Percentiles rank a stretch among this genome's conserved stretches.
These are phyloP conservation scores for Pseudoperonospora humuli DNA, from an alignment of 352 stramenopile species.

Conservation along the genomic window DNA sequence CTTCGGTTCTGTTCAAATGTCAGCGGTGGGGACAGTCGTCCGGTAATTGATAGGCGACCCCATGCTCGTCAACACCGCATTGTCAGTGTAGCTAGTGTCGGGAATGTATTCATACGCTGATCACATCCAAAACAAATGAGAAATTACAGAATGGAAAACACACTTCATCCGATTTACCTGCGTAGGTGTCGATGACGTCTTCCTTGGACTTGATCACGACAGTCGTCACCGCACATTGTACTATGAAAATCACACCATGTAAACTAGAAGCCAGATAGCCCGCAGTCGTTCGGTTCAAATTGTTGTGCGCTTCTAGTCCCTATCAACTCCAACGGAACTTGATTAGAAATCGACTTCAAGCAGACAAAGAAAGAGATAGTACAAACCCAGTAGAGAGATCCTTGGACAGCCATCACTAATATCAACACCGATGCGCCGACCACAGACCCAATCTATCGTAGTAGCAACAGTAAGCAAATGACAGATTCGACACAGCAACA, in stretches of 20 bases:
- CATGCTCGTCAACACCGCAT: slow-evolving; percentile 31
- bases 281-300: slow-evolving; percentile 23
- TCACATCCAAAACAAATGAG: not conserved
- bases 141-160: not conserved
- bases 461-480: not conserved
- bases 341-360: not conserved
- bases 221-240: slow-evolving; percentile 54
- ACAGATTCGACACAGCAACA: not conserved
- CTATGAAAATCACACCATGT: slow-evolving; percentile 46
- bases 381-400: slow-evolving; percentile 59
- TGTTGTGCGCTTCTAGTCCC: slow-evolving; percentile 34
- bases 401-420: slow-evolving; percentile 61
- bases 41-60: slow-evolving; percentile 55
- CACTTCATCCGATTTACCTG: slow-evolving; percentile 27
- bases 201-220: slow-evolving; percentile 69
- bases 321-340: slow-evolving; percentile 6
- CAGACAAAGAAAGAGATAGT: not conserved
- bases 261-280: slow-evolving; percentile 41
- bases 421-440: slow-evolving; percentile 59
- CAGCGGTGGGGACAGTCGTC: slow-evolving; percentile 42
- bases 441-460: slow-evolving; percentile 55
- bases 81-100: slow-evolving; percentile 41
- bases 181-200: slow-evolving; percentile 81
- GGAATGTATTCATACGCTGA: slow-evolving; percentile 82
- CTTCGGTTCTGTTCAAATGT: slow-evolving; percentile 41